Percentiles rank a stretch among this genome's conserved stretches.
Evolutionary conservation across 75 land plant species (phyloP).

Genomic region (Adiantum capillusveneris): DNA sequence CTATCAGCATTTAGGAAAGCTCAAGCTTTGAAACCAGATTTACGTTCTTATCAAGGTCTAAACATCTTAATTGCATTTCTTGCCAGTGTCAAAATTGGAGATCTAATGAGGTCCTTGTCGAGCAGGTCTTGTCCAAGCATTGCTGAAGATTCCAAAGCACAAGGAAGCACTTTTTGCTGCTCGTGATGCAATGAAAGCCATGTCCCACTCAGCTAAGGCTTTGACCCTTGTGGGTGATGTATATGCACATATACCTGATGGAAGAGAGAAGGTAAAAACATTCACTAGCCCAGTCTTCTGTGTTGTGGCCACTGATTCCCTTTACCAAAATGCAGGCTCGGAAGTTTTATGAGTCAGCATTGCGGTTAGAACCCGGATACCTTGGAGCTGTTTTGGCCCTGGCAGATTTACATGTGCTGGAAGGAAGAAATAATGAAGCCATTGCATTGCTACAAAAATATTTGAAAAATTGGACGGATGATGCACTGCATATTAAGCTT

Average conservation of each 20-base stretch:
- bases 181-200: conserved; percentile 88
- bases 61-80: not conserved
- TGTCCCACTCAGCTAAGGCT: conserved; percentile 98
- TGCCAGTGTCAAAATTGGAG: not conserved
- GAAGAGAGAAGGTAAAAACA: conserved; percentile 78
- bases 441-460: conserved; percentile 71
- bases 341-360: conserved; percentile 94
- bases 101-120: not conserved
- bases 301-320: no score
- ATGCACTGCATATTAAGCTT: conserved; percentile 83
- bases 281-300: not conserved
- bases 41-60: conserved; percentile 92
- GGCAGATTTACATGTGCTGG: conserved; percentile 82
- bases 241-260: conserved; percentile 76
- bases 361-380: conserved; percentile 84
- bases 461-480: conserved; percentile 89
- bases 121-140: conserved; percentile 82
- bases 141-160: conserved; percentile 68
- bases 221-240: conserved; percentile 96
- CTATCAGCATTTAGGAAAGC: conserved; percentile 78
- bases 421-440: conserved; percentile 93
- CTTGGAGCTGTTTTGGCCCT: conserved; percentile 93
- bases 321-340: conserved; percentile 75
- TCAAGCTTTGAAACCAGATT: conserved; percentile 84
- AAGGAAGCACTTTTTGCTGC: conserved; percentile 92